phyloP scores from a whole-genome alignment of 2,329 filamentous ascomycete genomes.

The Monilinia aucupariae region DNA sequence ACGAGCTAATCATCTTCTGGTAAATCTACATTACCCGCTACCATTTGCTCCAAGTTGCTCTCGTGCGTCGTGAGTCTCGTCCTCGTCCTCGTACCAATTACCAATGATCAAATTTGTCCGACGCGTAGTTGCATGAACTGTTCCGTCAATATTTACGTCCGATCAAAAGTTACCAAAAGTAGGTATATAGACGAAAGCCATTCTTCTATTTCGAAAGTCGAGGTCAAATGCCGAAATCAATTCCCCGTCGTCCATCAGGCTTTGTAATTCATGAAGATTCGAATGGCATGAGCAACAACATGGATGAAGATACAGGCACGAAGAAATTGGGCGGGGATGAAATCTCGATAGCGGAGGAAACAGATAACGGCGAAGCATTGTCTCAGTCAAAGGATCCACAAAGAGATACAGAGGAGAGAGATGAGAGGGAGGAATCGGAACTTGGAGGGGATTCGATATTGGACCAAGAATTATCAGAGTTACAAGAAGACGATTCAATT shows the following conservation, averaged over 20 bases:
- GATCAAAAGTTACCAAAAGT: neutral
- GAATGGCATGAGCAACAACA: conserved; percentile 29
- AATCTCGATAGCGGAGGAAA: conserved; percentile 14
- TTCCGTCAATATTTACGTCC: conserved; percentile 25
- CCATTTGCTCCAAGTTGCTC: neutral
- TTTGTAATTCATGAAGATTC: conserved; percentile 34
- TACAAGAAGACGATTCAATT: conserved; percentile 15
- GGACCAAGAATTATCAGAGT: neutral
- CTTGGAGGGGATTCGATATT: neutral
- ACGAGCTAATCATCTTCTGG: neutral
- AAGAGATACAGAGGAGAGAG: neutral
- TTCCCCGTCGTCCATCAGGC: conserved; percentile 20
- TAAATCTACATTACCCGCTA: neutral
- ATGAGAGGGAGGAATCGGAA: neutral
- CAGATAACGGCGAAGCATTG: conserved; percentile 1
- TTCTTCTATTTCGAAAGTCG: neutral
- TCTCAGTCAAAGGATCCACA: conserved; percentile 7
- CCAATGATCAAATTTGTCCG: conserved; percentile 7
- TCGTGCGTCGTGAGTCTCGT: too few species aligned
- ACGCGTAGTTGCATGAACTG: conserved; percentile 31
- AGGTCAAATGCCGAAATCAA: conserved; percentile 26
- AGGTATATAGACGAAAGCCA: neutral
- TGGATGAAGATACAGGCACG: neutral
- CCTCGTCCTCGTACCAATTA: conserved; percentile 6
- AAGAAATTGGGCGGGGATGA: conserved; percentile 26